A percentile compares a stretch with the other conserved stretches of the same genome.
Conservation (phyloP, 345 rosid genomes). For the Hirschfeldia incana region DNA sequence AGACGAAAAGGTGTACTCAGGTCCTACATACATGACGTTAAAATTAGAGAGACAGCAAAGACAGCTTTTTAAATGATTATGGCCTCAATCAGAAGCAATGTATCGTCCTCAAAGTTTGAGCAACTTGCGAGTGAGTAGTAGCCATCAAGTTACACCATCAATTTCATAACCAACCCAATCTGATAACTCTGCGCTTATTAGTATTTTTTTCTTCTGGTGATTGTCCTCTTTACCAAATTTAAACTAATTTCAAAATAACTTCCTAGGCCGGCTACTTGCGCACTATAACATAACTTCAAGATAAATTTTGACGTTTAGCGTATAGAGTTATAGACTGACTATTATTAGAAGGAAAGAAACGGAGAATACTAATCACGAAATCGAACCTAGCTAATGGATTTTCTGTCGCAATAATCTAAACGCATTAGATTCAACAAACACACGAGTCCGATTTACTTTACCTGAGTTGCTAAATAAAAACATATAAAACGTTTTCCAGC, state of each 20-base stretch:
- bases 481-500: not conserved
- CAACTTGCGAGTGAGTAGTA: slow-evolving; percentile 33
- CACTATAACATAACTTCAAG: not conserved
- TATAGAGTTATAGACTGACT: not conserved
- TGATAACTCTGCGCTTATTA: not conserved
- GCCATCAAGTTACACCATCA: slow-evolving; percentile 33
- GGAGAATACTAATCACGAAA: not conserved
- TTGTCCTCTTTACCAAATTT: slow-evolving; percentile 6
- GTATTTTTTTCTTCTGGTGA: slow-evolving; percentile 1
- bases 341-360: not conserved
- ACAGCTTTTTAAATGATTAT: slow-evolving; percentile 31
- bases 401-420: not conserved
- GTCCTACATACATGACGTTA: slow-evolving; percentile 27
- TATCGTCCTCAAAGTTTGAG: slow-evolving; percentile 27
- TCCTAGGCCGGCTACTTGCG: not conserved
- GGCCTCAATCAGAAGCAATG: slow-evolving; percentile 35
- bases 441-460: not conserved
- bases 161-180: slow-evolving; percentile 19
- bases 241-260: slow-evolving; percentile 10
- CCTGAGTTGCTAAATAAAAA: not conserved
- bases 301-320: not conserved
- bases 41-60: slow-evolving; percentile 15
- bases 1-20: slow-evolving; percentile 21
- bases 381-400: not conserved
- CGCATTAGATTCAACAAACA: not conserved